phyloP scores from a whole-genome alignment of 2,329 filamentous ascomycete genomes.

The Arthrobotrys sinensis region DNA sequence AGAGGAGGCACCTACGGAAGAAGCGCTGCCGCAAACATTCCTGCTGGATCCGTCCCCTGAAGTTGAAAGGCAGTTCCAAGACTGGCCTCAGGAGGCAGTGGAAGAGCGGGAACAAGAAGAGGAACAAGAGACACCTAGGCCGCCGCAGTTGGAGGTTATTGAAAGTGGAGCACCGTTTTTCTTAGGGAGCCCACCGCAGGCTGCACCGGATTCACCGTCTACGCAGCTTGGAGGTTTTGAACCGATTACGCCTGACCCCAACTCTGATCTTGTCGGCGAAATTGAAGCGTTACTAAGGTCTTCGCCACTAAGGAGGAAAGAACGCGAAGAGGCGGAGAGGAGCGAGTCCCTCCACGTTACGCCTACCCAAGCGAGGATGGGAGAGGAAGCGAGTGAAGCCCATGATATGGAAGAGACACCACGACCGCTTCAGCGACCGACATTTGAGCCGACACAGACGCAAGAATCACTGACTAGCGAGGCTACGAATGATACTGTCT shows the following conservation, averaged over 20 bases:
- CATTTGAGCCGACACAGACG: slow-evolving; percentile 31
- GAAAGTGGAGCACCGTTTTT: neutral
- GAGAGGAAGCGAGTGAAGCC: neutral
- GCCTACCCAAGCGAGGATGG: slow-evolving; percentile 24
- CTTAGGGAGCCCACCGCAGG: slow-evolving; percentile 27
- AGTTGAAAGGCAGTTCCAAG: slow-evolving; percentile 28
- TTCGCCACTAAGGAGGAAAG: slow-evolving; percentile 41
- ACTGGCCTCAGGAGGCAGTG: slow-evolving; percentile 31
- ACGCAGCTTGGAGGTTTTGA: slow-evolving; percentile 28
- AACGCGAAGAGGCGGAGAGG: slow-evolving; percentile 24
- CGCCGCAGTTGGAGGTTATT: neutral
- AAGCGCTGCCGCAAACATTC: slow-evolving; percentile 7
- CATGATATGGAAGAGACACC: slow-evolving; percentile 34
- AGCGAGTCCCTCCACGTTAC: slow-evolving; percentile 15
- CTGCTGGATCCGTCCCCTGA: slow-evolving; percentile 34
- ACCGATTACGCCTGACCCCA: slow-evolving; percentile 51
- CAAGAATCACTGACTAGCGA: slow-evolving; percentile 42
- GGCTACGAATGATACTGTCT: slow-evolving; percentile 52
- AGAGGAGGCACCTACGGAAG: slow-evolving; percentile 9
- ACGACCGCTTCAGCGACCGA: slow-evolving; percentile 40
- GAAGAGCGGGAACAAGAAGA: slow-evolving; percentile 15
- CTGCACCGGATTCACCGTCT: slow-evolving; percentile 40
- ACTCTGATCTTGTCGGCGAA: slow-evolving; percentile 56
- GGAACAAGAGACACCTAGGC: slow-evolving; percentile 32
- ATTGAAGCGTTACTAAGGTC: slow-evolving; percentile 53